phyloP scores from a whole-genome alignment of 2,329 filamentous ascomycete species.

The Colletotrichum sojae region DNA sequence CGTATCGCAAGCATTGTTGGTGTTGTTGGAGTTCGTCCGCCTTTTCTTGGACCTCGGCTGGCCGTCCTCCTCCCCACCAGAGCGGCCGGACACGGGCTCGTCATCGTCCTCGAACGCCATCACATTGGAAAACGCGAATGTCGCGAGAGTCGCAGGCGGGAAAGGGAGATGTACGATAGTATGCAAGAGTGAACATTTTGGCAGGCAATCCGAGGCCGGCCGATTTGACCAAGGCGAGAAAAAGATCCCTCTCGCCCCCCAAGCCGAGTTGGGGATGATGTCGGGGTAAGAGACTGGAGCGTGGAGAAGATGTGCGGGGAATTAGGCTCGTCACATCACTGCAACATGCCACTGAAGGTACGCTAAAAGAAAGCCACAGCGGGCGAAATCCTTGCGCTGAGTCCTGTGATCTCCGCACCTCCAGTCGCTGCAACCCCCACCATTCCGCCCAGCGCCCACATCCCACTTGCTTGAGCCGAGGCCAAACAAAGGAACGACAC shows the following conservation, averaged over 20 bases:
- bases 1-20: conserved; percentile 8
- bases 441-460: neutral
- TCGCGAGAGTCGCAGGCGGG: neutral
- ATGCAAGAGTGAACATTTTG: conserved; percentile 11
- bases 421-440: conserved; percentile 9
- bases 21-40: conserved; percentile 17
- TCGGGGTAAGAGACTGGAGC: conserved; percentile 15
- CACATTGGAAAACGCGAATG: accelerated
- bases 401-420: conserved; percentile 22
- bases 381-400: conserved; percentile 17
- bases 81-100: conserved; percentile 20
- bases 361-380: conserved; percentile 17
- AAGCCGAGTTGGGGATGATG: conserved; percentile 8
- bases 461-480: neutral
- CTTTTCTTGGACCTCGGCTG: conserved; percentile 24
- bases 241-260: neutral
- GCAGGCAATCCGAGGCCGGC: neutral
- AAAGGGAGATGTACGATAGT: neutral
- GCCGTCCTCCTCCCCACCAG: conserved; percentile 20
- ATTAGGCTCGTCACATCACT: conserved; percentile 8
- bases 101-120: conserved; percentile 28
- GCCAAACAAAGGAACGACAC: neutral
- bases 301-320: conserved; percentile 32
- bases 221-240: neutral
- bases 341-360: conserved; percentile 9